Evolutionary conservation across 129 eudicot species (phyloP), one percentile per base, ranked within the genome.

Genomic region (Glebionis coronaria): DNA sequence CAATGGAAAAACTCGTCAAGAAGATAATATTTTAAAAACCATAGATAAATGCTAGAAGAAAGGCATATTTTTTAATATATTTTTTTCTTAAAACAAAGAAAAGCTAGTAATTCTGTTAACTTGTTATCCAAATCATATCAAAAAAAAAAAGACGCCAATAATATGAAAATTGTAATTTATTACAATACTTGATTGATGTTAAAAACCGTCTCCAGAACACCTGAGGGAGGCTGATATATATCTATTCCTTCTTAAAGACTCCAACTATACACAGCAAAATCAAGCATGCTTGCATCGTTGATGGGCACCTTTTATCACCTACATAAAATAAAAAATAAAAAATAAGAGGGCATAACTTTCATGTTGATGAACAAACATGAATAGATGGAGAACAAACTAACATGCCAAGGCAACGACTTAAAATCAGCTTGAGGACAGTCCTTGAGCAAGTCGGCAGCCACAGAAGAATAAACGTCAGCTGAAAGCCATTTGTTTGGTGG

Each of bases 391-490:
- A 19, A 14, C 14, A 0, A n/a, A 3, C 42, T 45, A 23, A n/a
- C 56, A 16, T 62, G 25, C 77, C 70, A 16, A 0, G 56, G 70
- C 21, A 62, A 38, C 13, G 77, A 18, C 29, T 64, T 40, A 29
- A 63, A 46, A 13, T 62, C 20, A 16, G 19, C 70, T 15, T 20
- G 14, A 1, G 70, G 77, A 40, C 45, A 72, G 54, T 38, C 77
- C 52, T 72, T 62, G 56, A 72, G 63, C 70, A 72, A 52, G 44
- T 72, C 63, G 11, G 63, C 21, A 8, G 50, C 63, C 55, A 63
- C 77, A 40, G 21, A 52, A 35, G 62, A 27, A 51, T 13, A 31
- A 31, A 31, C 45, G 6, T 61, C 1, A 4, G 40, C 63, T 40
- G 40, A 55, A 53, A 45, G 70, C 25, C 0, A 0, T 5, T 52